These are phyloP conservation scores for Neckera pumila DNA, from an alignment of 225 moss, liverwort and hornwort species.

Conservation along the genomic window DNA sequence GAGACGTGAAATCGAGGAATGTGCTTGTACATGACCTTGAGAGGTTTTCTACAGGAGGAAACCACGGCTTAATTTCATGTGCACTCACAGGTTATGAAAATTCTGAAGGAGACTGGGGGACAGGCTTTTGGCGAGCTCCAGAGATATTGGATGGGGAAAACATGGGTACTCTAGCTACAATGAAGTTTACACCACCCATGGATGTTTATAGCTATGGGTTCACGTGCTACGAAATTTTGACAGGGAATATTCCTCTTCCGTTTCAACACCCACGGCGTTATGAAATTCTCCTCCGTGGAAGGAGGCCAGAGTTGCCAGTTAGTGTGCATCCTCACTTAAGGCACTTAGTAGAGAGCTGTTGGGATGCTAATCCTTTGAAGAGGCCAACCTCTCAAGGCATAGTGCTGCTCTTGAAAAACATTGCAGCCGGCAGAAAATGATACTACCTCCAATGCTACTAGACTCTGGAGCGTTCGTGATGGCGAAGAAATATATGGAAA, in stretches of 20 bases:
- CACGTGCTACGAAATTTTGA: not conserved
- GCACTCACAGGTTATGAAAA: not conserved
- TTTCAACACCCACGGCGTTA: too few species aligned
- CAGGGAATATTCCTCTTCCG: not conserved
- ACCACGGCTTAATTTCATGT: not conserved
- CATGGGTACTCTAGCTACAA: fast-evolving
- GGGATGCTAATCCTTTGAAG: not conserved
- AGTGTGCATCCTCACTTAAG: not conserved
- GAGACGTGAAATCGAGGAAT: fast-evolving
- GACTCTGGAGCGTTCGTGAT: not conserved
- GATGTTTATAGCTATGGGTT: not conserved
- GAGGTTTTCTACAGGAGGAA: not conserved
- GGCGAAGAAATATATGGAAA: too few species aligned
- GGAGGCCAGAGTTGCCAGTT: not conserved
- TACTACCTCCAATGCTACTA: not conserved
- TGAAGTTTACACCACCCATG: not conserved
- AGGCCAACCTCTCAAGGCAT: not conserved
- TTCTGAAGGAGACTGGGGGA: fast-evolving
- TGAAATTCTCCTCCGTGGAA: too few species aligned
- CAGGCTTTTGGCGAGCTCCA: not conserved
- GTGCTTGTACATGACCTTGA: not conserved
- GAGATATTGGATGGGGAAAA: fast-evolving
- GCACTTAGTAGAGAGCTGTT: not conserved
- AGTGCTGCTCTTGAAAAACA: not conserved
- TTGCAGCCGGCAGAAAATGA: not conserved